Conservation (phyloP, 306 rosid species). For the Cicer pinnatifidum region DNA sequence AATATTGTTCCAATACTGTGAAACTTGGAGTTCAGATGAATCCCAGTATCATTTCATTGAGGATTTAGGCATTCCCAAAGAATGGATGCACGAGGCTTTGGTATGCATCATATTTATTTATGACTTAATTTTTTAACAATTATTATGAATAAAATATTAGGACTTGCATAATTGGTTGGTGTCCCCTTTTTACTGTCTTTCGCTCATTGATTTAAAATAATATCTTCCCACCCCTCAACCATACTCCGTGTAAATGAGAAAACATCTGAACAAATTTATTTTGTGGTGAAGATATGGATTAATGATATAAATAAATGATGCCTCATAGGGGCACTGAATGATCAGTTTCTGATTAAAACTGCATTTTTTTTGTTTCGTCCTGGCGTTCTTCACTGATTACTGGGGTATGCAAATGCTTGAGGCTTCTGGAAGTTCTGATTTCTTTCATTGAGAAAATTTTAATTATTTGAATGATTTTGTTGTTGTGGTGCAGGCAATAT, state of each 20-base stretch:
- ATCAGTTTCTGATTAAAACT: conserved; percentile 28
- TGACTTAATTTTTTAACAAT: background rate
- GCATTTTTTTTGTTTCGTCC: background rate
- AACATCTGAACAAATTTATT: background rate
- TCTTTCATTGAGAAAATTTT: conserved; percentile 27
- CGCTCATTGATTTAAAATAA: background rate
- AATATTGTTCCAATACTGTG: conserved; percentile 93
- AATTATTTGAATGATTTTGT: conserved; percentile 45
- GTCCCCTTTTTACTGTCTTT: conserved; percentile 25
- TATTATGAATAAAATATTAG: background rate
- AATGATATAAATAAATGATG: conserved; percentile 25
- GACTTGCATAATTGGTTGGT: conserved; percentile 30
- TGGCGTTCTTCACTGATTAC: conserved; percentile 15
- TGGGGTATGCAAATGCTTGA: conserved; percentile 34
- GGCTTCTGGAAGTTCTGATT: conserved; percentile 12
- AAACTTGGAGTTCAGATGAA: conserved; percentile 88
- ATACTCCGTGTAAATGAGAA: background rate
- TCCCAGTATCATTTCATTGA: conserved; percentile 77
- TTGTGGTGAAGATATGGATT: conserved; percentile 19
- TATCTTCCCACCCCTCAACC: background rate
- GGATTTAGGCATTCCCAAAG: conserved; percentile 81
- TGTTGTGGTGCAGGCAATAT: conserved; percentile 74
- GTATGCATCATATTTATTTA: conserved; percentile 52
- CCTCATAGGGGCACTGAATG: background rate
- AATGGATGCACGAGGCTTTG: conserved; percentile 96